Percentiles rank a stretch among this genome's conserved stretches.
These are phyloP conservation scores for Durusdinium trenchii DNA, from an alignment of 73 alveolate species.

Conservation along the genomic window DNA sequence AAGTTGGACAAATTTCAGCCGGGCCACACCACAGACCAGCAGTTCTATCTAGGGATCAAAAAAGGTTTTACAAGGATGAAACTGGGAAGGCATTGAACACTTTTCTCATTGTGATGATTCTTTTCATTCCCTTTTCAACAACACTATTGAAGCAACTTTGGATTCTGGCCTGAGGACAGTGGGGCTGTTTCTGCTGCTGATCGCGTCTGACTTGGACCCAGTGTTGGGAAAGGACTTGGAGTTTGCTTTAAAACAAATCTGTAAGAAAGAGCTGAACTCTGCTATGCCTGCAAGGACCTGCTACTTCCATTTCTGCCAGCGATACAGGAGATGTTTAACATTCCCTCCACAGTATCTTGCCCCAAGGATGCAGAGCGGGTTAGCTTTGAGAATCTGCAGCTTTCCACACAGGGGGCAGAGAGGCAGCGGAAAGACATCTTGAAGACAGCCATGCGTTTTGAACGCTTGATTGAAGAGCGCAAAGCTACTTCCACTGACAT, in stretches of 20 bases:
- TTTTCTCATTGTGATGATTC: neutral
- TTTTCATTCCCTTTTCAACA: neutral
- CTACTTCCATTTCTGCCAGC: neutral
- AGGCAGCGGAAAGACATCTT: conserved; percentile 20
- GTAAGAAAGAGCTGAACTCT: neutral
- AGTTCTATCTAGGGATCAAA: neutral
- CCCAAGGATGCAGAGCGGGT: neutral
- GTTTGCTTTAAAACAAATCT: too few species aligned
- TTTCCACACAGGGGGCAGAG: conserved; percentile 23
- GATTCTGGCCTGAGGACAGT: neutral
- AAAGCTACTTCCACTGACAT: neutral
- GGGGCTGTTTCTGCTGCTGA: neutral
- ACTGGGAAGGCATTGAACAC: neutral
- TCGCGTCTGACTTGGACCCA: conserved; percentile 24
- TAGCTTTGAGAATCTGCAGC: conserved; percentile 18
- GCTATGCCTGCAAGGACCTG: neutral
- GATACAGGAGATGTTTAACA: neutral
- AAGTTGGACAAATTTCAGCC: too few species aligned
- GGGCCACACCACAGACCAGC: neutral
- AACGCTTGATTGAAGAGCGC: neutral
- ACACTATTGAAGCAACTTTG: too few species aligned
- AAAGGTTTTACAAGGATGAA: conserved; percentile 12
- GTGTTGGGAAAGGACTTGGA: conserved; percentile 14
- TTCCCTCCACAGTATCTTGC: neutral
- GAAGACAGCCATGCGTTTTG: conserved; percentile 4